Conservation (phyloP, 345 rosid genomes). For the Sisymbrium irio region DNA sequence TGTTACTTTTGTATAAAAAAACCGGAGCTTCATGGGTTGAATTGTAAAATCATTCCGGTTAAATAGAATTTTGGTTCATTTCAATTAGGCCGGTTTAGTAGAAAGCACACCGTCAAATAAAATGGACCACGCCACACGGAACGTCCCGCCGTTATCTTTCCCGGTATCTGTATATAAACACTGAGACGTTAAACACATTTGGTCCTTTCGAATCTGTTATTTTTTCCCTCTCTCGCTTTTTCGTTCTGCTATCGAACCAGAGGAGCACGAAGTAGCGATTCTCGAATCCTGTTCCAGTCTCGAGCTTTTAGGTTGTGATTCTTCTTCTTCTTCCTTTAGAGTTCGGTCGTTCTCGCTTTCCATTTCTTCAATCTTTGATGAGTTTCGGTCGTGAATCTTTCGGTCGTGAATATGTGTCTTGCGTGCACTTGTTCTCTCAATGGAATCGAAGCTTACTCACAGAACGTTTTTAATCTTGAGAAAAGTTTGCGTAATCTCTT, state of each 20-base stretch:
- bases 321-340: not conserved
- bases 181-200: not conserved
- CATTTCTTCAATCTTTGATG: not conserved
- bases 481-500: no score
- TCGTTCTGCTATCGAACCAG: not conserved
- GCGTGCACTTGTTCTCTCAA: not conserved
- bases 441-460: not conserved
- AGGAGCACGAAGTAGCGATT: not conserved
- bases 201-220: conserved; percentile 5
- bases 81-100: conserved; percentile 2
- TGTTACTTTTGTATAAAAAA: not conserved
- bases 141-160: conserved; percentile 5
- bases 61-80: not conserved
- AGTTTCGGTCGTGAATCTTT: not conserved
- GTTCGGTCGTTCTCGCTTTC: no score
- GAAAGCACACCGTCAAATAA: not conserved
- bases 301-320: not conserved
- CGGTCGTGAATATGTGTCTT: conserved; percentile 28
- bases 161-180: conserved; percentile 7
- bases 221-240: conserved; percentile 13
- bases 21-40: not conserved
- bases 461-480: not conserved
- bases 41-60: no score
- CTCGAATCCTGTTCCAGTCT: not conserved
- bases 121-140: not conserved